Evolutionary conservation across 2,329 filamentous ascomycete genomes (phyloP).

Genomic region (Colletotrichum graminicola): DNA sequence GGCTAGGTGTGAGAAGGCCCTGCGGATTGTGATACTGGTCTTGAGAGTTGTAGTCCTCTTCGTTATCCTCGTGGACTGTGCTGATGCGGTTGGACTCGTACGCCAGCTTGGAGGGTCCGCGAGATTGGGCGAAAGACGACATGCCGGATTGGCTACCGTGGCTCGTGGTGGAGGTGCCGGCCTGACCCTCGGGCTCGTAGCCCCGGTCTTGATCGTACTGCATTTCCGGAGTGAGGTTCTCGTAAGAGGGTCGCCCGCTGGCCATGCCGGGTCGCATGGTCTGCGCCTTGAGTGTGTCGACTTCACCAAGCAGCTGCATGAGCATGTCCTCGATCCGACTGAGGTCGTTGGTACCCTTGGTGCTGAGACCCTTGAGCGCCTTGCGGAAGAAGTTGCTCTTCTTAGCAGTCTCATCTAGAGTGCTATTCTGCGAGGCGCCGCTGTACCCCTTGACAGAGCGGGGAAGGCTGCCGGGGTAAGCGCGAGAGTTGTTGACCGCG

Average conservation of each 20-base stretch:
- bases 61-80: slow-evolving; percentile 87
- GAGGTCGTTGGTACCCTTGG: slow-evolving; percentile 89
- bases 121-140: slow-evolving; percentile 71
- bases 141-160: slow-evolving; percentile 82
- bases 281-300: slow-evolving; percentile 82
- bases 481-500: slow-evolving; percentile 86
- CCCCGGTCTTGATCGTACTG: slow-evolving; percentile 78
- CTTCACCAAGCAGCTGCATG: slow-evolving; percentile 90
- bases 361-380: slow-evolving; percentile 89
- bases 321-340: slow-evolving; percentile 92
- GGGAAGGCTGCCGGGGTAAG: slow-evolving; percentile 76
- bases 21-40: slow-evolving; percentile 55
- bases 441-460: slow-evolving; percentile 66
- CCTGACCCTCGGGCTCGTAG: slow-evolving; percentile 86
- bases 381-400: slow-evolving; percentile 94
- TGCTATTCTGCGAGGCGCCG: slow-evolving; percentile 65
- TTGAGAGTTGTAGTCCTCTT: slow-evolving; percentile 74
- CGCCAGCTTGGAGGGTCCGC: slow-evolving; percentile 58
- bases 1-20: slow-evolving; percentile 69
- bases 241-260: slow-evolving; percentile 73
- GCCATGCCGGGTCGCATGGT: slow-evolving; percentile 56
- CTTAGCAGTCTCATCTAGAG: slow-evolving; percentile 75
- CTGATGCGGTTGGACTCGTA: slow-evolving; percentile 79
- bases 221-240: slow-evolving; percentile 72
- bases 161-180: slow-evolving; percentile 77